Evolutionary conservation across 2,329 filamentous ascomycete species (phyloP), one percentile per base, ranked within the genome.

Genomic region (Truncatella angustata): DNA sequence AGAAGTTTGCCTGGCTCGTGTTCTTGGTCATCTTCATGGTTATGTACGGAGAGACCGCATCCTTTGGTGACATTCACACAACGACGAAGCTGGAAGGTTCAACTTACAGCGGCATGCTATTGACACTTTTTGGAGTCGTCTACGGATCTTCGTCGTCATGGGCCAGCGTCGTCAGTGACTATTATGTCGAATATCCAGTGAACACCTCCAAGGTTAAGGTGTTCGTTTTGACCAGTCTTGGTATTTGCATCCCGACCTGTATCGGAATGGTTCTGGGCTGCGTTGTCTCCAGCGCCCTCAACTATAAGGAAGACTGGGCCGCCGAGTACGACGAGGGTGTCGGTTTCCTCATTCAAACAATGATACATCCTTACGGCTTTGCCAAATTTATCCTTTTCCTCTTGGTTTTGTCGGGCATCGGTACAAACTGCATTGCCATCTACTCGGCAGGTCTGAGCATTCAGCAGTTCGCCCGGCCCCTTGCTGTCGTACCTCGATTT

Each of bases 61-160:
- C 60, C 24, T 70, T 69, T 35, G 74, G 73, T 5, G 70, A 77
- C 58, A 65, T 69, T 51, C 59, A 60, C 14, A 66, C 68, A 5
- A 67, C 67, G 3, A 65, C 72, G 7, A 34, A 58, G 4, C 60
- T 70, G 2, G 59, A 63, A 0, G 75, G 73, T 11, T 46, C 66
- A 4, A 67, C 67, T 2, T 66, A 71, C 7, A 68, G 69, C 18
- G 75, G 71, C 20, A 66, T 63, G 2, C 64, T 72, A 5, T 68
- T 79, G 46, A 74, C 62, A 42, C 61, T 78, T 6, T 64, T 78
- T 46, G 70, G 73, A 24, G 66, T 76, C 43, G 63, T 77, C 46
- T 79, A 78, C 60, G 75, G 75, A 28, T 74, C 70, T 4, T 76
- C 72, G n/a, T 73, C 74, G 4, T 76, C 74, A 11, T 79, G 76